Percentiles rank a stretch among this genome's conserved stretches.
Conservation (phyloP, 192 early-diverging fungal genomes). For the Spinellus fusiger region DNA sequence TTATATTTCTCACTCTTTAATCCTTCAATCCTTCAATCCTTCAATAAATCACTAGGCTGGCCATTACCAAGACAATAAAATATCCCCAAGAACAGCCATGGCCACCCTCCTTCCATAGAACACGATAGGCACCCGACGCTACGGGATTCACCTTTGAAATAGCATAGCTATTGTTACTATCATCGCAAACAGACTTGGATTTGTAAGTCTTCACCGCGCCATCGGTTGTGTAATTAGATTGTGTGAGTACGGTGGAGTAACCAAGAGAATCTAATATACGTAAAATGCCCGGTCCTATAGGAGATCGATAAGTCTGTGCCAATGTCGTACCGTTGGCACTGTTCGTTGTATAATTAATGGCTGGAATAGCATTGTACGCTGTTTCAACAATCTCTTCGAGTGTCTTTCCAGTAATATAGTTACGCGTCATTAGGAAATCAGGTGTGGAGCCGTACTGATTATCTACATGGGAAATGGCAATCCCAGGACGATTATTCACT, state of each 20-base stretch:
- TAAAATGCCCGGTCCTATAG: conserved; percentile 27
- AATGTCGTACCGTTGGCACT: neutral
- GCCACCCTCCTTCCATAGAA: too few relatives aligned
- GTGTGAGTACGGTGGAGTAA: conserved; percentile 27
- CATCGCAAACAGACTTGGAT: conserved; percentile 14
- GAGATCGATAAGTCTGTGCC: conserved; percentile 4
- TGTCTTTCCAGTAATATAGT: conserved; percentile 10
- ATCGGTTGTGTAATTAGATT: conserved; percentile 15
- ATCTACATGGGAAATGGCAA: conserved; percentile 30
- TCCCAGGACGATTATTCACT: conserved; percentile 15
- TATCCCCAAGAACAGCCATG: too few relatives aligned
- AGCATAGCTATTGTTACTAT: neutral
- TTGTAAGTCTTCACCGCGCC: conserved; percentile 4
- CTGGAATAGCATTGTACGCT: conserved; percentile 3
- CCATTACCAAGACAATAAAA: too few relatives aligned
- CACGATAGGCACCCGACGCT: too few relatives aligned
- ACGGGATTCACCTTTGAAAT: neutral
- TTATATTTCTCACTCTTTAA: too few relatives aligned
- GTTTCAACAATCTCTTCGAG: conserved; percentile 15
- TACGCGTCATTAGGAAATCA: conserved; percentile 26
- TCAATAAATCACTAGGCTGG: too few relatives aligned
- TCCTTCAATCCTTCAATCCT: too few relatives aligned
- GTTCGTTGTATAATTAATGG: neutral
- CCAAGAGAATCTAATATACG: conserved; percentile 26
- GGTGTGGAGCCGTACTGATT: conserved; percentile 16